Conservation (phyloP, 148 eudicot species). For the Persicaria maculosa region DNA sequence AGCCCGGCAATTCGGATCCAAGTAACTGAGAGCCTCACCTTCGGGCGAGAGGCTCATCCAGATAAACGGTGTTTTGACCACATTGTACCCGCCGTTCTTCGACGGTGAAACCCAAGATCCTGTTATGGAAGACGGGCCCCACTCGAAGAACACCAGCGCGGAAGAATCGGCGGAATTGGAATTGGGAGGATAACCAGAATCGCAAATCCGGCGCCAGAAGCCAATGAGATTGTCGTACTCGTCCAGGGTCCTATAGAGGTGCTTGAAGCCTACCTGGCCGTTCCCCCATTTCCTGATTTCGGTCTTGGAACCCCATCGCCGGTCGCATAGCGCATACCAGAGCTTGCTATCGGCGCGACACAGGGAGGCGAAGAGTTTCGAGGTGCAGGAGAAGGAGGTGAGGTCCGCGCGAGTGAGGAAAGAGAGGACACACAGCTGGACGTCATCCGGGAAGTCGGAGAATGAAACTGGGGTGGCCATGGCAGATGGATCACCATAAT, state of each 20-base stretch:
- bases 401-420: constrained; percentile 63
- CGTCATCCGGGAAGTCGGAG: constrained; percentile 86
- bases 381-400: constrained; percentile 60
- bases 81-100: constrained; percentile 28
- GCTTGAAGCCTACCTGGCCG: constrained; percentile 36
- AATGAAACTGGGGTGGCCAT: constrained; percentile 22
- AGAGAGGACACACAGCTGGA: constrained; percentile 74
- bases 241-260: constrained; percentile 38
- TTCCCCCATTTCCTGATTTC: constrained; percentile 50
- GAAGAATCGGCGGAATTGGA: constrained; percentile 5
- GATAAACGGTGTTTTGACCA: constrained; percentile 55
- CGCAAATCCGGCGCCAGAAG: constrained; percentile 71
- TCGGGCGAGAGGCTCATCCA: constrained; percentile 47
- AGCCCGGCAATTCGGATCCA: constrained; percentile 30
- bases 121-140: constrained; percentile 56
- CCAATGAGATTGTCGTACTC: constrained; percentile 65
- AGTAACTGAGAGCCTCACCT: constrained; percentile 40
- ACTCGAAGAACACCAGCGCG: constrained; percentile 66
- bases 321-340: constrained; percentile 79
- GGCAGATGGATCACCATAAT: constrained; percentile 12
- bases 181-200: background rate
- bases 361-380: constrained; percentile 46
- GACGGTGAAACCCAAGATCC: constrained; percentile 67
- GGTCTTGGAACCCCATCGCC: constrained; percentile 68
- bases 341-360: constrained; percentile 41